Conservation (phyloP, 257 asterid species). For the Solanum lignicaule region DNA sequence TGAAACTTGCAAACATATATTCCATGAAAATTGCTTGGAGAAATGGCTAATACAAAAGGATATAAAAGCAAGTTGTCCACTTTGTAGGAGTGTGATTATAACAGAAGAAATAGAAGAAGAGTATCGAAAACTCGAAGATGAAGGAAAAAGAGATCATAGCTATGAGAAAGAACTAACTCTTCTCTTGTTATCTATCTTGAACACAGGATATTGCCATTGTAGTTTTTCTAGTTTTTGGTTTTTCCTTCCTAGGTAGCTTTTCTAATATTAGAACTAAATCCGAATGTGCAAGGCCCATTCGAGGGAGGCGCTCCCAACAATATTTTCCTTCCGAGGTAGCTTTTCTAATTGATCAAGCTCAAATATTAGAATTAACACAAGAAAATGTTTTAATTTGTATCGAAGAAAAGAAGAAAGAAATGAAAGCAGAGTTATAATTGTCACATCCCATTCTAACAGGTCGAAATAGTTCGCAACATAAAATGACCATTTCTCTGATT, state of each 20-base stretch:
- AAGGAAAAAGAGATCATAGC: background rate
- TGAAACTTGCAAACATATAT: background rate
- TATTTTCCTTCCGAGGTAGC: background rate
- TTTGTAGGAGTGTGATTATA: background rate
- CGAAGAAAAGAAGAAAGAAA: background rate
- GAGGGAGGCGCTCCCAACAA: no score
- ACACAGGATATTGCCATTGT: background rate
- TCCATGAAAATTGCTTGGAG: background rate
- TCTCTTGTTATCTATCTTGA: background rate
- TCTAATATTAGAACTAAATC: no score
- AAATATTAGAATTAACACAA: background rate
- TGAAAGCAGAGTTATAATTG: background rate
- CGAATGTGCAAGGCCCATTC: no score
- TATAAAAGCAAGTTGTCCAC: background rate
- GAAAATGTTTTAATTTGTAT: no score
- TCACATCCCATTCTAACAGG: no score
- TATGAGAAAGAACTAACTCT: background rate
- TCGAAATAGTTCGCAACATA: no score
- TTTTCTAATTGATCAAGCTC: background rate
- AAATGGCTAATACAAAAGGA: background rate
- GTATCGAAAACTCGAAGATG: background rate
- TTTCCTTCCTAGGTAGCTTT: background rate
- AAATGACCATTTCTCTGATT: background rate
- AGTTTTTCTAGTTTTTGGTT: background rate
- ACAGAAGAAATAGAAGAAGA: background rate